Evolutionary conservation across 495 filamentous ascomycete species (phyloP).

Genomic region (Lasiosphaeris hirsuta): DNA sequence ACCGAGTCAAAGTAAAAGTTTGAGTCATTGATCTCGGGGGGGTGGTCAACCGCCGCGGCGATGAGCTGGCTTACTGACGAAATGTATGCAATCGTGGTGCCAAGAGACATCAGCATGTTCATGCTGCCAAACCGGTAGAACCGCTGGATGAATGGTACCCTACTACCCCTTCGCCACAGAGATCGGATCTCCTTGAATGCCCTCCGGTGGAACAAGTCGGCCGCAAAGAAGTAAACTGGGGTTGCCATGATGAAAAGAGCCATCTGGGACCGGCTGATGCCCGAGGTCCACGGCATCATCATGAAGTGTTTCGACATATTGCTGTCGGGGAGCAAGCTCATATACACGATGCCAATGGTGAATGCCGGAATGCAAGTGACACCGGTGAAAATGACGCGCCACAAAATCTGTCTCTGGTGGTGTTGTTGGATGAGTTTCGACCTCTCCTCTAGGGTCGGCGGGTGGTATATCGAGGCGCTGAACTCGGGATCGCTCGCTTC

Average conservation of each 20-base stretch:
- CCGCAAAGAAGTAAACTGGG: slow-evolving; percentile 84
- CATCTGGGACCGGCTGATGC: slow-evolving; percentile 75
- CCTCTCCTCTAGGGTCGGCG: slow-evolving; percentile 81
- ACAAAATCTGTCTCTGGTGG: slow-evolving; percentile 58
- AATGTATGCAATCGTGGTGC: slow-evolving; percentile 85
- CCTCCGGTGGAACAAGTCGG: slow-evolving; percentile 79
- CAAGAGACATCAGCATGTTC: slow-evolving; percentile 88
- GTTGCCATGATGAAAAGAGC: slow-evolving; percentile 82
- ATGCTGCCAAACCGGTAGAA: slow-evolving; percentile 96
- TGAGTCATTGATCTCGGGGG: slow-evolving; percentile 39
- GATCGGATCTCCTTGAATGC: slow-evolving; percentile 75
- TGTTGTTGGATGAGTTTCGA: slow-evolving; percentile 65
- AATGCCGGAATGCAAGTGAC: slow-evolving; percentile 80
- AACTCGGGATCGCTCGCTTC: slow-evolving; percentile 63
- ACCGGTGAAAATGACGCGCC: slow-evolving; percentile 68
- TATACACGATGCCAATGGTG: slow-evolving; percentile 85
- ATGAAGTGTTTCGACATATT: slow-evolving; percentile 59
- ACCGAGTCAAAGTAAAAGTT: slow-evolving; percentile 92
- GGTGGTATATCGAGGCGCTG: slow-evolving; percentile 66
- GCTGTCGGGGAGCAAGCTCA: slow-evolving; percentile 66
- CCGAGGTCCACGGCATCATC: slow-evolving; percentile 67
- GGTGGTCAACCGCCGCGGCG: slow-evolving; percentile 53
- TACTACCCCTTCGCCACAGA: slow-evolving; percentile 78
- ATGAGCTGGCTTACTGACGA: slow-evolving; percentile 77
- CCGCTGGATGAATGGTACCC: slow-evolving; percentile 66